A percentile compares a stretch with the other conserved stretches of the same genome.
phyloP scores from a whole-genome alignment of 2,329 filamentous ascomycete species.

The Phaeophleospora eucalypticola region DNA sequence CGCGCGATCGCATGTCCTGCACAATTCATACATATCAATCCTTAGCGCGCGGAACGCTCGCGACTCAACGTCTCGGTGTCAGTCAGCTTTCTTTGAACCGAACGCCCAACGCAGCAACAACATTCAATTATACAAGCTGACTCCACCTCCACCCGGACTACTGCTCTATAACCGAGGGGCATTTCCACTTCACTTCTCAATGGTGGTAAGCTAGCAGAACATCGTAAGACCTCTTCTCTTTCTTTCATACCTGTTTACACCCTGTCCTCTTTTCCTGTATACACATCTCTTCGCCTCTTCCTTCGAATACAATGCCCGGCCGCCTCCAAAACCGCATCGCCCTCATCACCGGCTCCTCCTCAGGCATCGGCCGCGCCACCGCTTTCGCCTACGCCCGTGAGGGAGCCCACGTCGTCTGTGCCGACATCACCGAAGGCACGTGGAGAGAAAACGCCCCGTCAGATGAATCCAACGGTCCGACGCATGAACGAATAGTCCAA shows the following conservation, averaged over 20 bases:
- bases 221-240: not conserved
- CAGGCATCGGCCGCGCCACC: conserved; percentile 33
- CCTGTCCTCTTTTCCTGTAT: not conserved
- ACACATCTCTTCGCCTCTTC: not conserved
- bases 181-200: too few species aligned
- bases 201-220: too few species aligned
- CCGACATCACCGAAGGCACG: conserved; percentile 18
- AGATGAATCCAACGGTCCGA: conserved; percentile 18
- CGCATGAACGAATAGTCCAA: conserved; percentile 17
- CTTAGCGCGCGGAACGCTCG: too few species aligned
- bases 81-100: too few species aligned
- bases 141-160: too few species aligned
- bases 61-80: too few species aligned
- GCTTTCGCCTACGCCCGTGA: conserved; percentile 33
- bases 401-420: conserved; percentile 29
- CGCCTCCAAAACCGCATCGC: conserved; percentile 26
- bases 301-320: conserved; percentile 17
- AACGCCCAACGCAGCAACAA: too few species aligned
- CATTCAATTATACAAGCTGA: too few species aligned
- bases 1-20: too few species aligned
- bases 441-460: conserved; percentile 16
- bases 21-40: too few species aligned
- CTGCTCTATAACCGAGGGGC: too few species aligned
- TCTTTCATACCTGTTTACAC: not conserved
- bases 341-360: conserved; percentile 34